These are phyloP conservation scores for Barnettozyma wickerhamii DNA, from an alignment of 805 yeast genomes.

Conservation along the genomic window DNA sequence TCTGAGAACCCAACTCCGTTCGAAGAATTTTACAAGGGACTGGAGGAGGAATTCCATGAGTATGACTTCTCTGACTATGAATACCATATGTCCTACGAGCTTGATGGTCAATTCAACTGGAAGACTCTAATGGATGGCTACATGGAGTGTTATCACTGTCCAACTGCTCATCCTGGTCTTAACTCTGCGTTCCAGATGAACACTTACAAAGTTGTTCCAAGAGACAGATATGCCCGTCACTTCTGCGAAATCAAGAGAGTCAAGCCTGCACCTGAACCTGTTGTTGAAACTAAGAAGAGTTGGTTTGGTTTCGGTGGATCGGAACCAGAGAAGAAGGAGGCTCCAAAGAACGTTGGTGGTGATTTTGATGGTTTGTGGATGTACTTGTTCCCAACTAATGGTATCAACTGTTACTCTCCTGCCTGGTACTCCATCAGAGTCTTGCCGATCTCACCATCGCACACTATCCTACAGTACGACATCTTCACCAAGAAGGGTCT, in stretches of 20 bases:
- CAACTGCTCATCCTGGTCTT: slow-evolving; percentile 63
- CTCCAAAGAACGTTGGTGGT: slow-evolving; percentile 51
- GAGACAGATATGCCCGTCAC: slow-evolving; percentile 55
- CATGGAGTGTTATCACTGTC: slow-evolving; percentile 66
- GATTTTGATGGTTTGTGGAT: slow-evolving; percentile 60
- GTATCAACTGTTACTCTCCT: slow-evolving; percentile 61
- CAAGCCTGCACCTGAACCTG: slow-evolving; percentile 20
- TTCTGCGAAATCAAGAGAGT: slow-evolving; percentile 48
- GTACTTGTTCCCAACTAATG: slow-evolving; percentile 56
- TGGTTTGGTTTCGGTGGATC: slow-evolving; percentile 50
- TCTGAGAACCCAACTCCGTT: slow-evolving; percentile 39
- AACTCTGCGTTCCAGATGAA: slow-evolving; percentile 55
- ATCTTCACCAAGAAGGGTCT: slow-evolving; percentile 58
- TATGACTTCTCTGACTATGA: slow-evolving; percentile 58
- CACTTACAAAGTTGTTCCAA: slow-evolving; percentile 61
- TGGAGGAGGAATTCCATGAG: slow-evolving; percentile 49
- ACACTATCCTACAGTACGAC: slow-evolving; percentile 56
- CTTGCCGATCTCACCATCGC: slow-evolving; percentile 48
- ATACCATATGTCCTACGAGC: slow-evolving; percentile 59
- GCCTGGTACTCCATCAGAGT: slow-evolving; percentile 64
- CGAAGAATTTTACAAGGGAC: slow-evolving; percentile 48
- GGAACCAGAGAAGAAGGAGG: slow-evolving; percentile 23
- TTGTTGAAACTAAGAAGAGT: slow-evolving; percentile 32
- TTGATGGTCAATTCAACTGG: slow-evolving; percentile 63
- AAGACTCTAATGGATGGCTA: slow-evolving; percentile 65